Evolutionary conservation across 257 asterid genomes (phyloP), one percentile per base, ranked within the genome.

Genomic region (Craterostigma plantagineum): DNA sequence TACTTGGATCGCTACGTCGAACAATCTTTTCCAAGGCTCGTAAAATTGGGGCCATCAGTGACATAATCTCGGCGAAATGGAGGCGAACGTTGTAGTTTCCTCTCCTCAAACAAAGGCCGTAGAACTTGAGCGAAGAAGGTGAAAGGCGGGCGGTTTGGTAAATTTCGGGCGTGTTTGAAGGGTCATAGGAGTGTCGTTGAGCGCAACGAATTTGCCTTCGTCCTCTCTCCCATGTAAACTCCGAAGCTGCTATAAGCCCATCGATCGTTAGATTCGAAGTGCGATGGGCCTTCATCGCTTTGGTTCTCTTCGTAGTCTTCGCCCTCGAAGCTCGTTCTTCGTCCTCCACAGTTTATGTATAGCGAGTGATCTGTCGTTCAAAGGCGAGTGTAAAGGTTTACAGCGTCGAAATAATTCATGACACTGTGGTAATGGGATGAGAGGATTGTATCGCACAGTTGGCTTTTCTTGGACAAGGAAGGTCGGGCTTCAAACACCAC

Each of bases 191-290:
- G 62, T 33, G 34, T 49, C 52, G 39, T 48, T 71, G 33, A 40
- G 8, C 11, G 72, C 57, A 13, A 53, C 16, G 40, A 45, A 76
- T 14, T 0, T 27, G 34, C 58, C 71, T 0, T 0, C 0, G 0
- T 11, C 40, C 0, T 34, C 18, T n/a, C n/a, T 48, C 55, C 63
- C 52, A 69, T 35, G 60, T 46, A 78, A 14, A 18, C 41, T 54
- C 97, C 97, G 8, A 79, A 65, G 70, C 81, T 81, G 75, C 85
- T 81, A 61, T 61, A 81, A 16, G 78, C 97, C 97, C 94, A 81
- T 55, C 66, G 57, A 23, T 65, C 66, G 0, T 58, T 11, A 43
- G 63, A 50, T 30, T 48, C 44, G 36, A 51, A 86, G 64, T 56
- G 69, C 13, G 97, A 48, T 7, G 78, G 64, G 11, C 97, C 94